These are phyloP conservation scores for Erigeron canadensis DNA, from an alignment of 129 eudicot species.

Conservation along the genomic window DNA sequence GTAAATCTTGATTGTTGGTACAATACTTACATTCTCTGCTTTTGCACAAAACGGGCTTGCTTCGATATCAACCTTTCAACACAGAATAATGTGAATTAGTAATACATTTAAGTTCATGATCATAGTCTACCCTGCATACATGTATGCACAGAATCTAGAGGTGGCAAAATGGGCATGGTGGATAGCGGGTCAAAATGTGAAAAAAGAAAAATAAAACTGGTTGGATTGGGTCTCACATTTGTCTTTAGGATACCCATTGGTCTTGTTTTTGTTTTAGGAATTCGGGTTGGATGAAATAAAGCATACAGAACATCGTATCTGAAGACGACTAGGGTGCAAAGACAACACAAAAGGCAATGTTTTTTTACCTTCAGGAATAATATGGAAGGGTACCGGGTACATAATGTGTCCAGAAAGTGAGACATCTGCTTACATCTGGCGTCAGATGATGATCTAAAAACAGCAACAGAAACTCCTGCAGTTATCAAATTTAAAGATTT, in stretches of 20 bases:
- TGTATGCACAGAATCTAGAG: not conserved
- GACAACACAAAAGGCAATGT: not conserved
- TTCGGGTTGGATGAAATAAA: not conserved
- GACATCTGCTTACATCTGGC: conserved; percentile 59
- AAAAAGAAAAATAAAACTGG: too few relatives aligned
- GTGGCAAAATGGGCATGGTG: too few relatives aligned
- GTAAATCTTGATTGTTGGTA: conserved; percentile 83
- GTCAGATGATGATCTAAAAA: conserved; percentile 48
- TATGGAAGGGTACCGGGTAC: conserved; percentile 29
- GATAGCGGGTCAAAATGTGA: too few relatives aligned
- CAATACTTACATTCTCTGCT: conserved; percentile 66
- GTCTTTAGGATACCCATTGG: too few relatives aligned
- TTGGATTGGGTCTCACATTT: too few relatives aligned
- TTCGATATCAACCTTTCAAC: conserved; percentile 65
- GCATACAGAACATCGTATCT: not conserved
- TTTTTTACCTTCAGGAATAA: conserved; percentile 35
- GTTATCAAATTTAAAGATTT: conserved; percentile 4
- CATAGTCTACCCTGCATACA: too few relatives aligned
- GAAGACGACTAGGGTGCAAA: not conserved
- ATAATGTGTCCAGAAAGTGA: conserved; percentile 50
- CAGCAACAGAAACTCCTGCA: conserved; percentile 78
- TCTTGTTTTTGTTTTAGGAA: too few relatives aligned
- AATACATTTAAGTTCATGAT: not conserved
- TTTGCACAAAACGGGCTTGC: conserved; percentile 56
- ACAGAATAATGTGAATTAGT: not conserved